phyloP scores from a whole-genome alignment of 805 yeast species.

The Candida coquimbonensis region DNA sequence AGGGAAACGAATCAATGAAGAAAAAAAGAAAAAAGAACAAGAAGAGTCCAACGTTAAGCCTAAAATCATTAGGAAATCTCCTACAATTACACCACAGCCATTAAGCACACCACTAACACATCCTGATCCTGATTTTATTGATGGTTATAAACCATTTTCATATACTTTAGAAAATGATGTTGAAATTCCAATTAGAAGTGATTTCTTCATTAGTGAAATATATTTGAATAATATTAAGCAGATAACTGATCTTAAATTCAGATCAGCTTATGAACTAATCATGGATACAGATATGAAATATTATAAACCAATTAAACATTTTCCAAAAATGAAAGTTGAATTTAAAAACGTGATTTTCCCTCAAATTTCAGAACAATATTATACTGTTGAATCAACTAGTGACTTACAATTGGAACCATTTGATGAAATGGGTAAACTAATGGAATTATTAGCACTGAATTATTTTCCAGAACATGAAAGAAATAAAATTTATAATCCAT shows the following conservation, averaged over 20 bases:
- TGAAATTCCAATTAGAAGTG: constrained; percentile 17
- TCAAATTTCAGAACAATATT: constrained; percentile 41
- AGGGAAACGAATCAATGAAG: constrained; percentile 1
- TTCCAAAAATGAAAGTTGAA: constrained; percentile 20
- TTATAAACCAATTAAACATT: constrained; percentile 25
- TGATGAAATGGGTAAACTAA: constrained; percentile 48
- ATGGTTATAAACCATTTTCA: constrained; percentile 21
- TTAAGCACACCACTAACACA: not conserved
- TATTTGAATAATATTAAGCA: constrained; percentile 11
- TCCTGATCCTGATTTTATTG: constrained; percentile 6
- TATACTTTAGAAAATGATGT: constrained; percentile 13
- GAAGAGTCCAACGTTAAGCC: too few species aligned
- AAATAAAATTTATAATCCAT: constrained; percentile 27
- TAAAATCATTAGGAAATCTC: too few species aligned
- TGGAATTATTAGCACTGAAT: constrained; percentile 34
- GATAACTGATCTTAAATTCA: constrained; percentile 15
- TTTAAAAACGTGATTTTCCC: constrained; percentile 32
- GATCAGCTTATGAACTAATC: constrained; percentile 14
- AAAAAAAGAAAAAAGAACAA: too few species aligned
- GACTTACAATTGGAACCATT: constrained; percentile 56
- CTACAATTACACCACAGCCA: not conserved
- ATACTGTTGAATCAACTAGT: constrained; percentile 39
- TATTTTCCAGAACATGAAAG: constrained; percentile 34
- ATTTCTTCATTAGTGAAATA: constrained; percentile 29
- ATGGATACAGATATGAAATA: constrained; percentile 13